Evolutionary conservation across 805 yeast species (phyloP).

Genomic region (Candida lessepsii): DNA sequence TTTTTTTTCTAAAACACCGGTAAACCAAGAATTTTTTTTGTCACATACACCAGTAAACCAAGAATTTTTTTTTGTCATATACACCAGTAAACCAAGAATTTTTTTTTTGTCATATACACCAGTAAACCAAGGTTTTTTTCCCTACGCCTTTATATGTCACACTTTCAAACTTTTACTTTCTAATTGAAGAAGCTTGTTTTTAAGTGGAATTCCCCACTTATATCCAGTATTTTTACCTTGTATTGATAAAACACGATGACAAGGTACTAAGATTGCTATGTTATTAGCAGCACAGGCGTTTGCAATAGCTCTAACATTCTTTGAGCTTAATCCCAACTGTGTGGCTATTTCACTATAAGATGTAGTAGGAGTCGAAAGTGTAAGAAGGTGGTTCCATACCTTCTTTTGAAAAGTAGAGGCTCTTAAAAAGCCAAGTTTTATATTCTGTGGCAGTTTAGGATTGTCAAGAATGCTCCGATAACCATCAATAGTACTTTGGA

Average conservation of each 20-base stretch:
- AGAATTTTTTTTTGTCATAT: no score
- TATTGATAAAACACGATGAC: constrained; percentile 40
- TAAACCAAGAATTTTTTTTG: no score
- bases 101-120: no score
- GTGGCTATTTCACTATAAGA: constrained; percentile 34
- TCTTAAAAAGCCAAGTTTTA: constrained; percentile 23
- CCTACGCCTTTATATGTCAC: no score
- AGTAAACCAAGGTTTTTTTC: no score
- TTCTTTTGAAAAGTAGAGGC: constrained; percentile 39
- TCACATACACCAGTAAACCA: no score
- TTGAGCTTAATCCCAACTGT: constrained; percentile 23
- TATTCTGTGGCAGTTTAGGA: constrained; percentile 7
- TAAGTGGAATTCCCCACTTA: constrained; percentile 36
- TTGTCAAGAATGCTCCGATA: constrained; percentile 14
- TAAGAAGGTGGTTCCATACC: constrained; percentile 36
- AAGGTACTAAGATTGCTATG: constrained; percentile 41
- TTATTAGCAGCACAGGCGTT: constrained; percentile 40
- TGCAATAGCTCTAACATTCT: constrained; percentile 39
- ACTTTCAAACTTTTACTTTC: not conserved
- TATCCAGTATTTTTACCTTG: constrained; percentile 35
- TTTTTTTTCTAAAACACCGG: no score
- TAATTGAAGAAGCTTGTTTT: constrained; percentile 15
- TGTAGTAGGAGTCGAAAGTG: constrained; percentile 20
- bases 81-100: no score
- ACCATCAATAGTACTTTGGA: constrained; percentile 11